Percentiles rank a stretch among this genome's conserved stretches.
Conservation (phyloP, 805 yeast species). For the Starmerella floricola region DNA sequence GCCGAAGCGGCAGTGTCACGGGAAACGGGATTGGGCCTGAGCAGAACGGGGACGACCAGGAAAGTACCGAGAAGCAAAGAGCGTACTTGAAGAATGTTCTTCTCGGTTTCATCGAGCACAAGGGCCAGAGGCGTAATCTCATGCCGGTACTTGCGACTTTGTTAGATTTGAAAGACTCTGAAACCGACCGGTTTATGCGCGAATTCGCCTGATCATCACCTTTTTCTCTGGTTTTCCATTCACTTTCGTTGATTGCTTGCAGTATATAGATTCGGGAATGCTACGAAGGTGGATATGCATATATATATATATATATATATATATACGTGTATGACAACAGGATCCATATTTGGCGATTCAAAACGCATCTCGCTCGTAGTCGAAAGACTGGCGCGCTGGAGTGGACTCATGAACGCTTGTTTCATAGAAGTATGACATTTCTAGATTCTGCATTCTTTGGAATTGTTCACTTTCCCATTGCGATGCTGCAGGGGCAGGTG, state of each 20-base stretch:
- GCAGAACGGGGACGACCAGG: too few species aligned
- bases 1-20: conserved; percentile 1
- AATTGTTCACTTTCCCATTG: conserved; percentile 3
- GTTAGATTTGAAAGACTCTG: conserved; percentile 54
- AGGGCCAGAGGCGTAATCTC: conserved; percentile 75
- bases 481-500: neutral
- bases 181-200: conserved; percentile 50
- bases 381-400: conserved; percentile 1
- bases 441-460: conserved; percentile 1
- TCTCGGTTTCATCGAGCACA: conserved; percentile 83
- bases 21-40: too few species aligned
- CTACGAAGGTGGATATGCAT: too few species aligned
- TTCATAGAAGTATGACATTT: conserved; percentile 8
- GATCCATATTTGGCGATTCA: neutral
- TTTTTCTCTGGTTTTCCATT: too few species aligned
- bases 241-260: too few species aligned
- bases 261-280: too few species aligned
- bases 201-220: conserved; percentile 34
- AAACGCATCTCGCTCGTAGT: conserved; percentile 10
- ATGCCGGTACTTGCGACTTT: conserved; percentile 76
- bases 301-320: too few species aligned
- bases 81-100: conserved; percentile 81
- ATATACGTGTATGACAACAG: neutral
- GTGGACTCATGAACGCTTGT: neutral
- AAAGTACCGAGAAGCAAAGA: conserved; percentile 34